Conservation (phyloP, 2,329 filamentous ascomycete genomes). For the Aaosphaeria arxii region DNA sequence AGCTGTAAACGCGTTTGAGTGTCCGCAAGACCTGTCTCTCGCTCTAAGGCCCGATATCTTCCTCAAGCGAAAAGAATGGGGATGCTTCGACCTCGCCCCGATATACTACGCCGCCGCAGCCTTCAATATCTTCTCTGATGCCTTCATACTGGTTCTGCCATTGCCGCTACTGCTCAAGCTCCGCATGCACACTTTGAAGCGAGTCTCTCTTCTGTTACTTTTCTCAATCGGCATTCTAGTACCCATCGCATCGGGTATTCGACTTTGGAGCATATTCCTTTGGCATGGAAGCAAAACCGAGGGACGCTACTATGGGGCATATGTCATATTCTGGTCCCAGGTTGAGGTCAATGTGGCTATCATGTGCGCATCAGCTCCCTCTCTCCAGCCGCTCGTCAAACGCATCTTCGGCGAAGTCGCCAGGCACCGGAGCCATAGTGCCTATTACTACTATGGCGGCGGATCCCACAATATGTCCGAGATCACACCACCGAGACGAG, state of each 20-base stretch:
- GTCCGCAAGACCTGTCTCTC: constrained; percentile 12
- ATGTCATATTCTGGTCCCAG: constrained; percentile 22
- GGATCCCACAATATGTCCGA: constrained; percentile 3
- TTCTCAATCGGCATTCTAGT: constrained; percentile 20
- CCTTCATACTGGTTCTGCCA: constrained; percentile 18
- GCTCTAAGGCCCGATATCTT: constrained; percentile 14
- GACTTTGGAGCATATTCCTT: constrained; percentile 15
- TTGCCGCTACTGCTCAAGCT: constrained; percentile 20
- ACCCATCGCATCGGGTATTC: constrained; percentile 16
- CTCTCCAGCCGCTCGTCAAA: constrained; percentile 18
- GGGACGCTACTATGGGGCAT: constrained; percentile 18
- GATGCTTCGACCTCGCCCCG: constrained; percentile 13
- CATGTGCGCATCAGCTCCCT: constrained; percentile 20
- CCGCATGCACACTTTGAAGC: constrained; percentile 19
- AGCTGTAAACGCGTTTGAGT: constrained; percentile 18
- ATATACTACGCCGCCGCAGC: constrained; percentile 18
- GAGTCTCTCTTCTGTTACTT: constrained; percentile 16
- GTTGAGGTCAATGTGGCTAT: constrained; percentile 26
- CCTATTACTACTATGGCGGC: constrained; percentile 17
- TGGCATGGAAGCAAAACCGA: constrained; percentile 10
- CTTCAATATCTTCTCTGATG: constrained; percentile 22
- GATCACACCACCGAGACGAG: neutral
- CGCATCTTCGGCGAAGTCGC: constrained; percentile 10
- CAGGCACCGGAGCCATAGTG: constrained; percentile 3
- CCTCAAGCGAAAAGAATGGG: constrained; percentile 1